Base-by-base conservation (phyloP, 2,329 filamentous ascomycete species). In the Trichoderma koningii region DNA sequence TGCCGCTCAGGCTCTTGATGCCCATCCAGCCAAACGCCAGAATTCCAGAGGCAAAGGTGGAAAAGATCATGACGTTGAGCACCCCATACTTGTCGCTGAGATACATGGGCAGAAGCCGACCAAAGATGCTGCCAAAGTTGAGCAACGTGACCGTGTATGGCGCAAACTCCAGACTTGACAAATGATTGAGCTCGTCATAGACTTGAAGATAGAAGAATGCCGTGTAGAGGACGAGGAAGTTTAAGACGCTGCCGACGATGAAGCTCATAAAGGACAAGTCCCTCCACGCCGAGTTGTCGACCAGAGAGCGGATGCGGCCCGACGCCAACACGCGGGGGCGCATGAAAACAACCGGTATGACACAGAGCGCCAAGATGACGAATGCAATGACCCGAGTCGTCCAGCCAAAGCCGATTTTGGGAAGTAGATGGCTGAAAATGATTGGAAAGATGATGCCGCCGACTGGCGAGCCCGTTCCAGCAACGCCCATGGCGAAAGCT, bases 41-140 rank as follows among this genome's bases (percentile, higher is more conserved):
- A 12, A 60, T 53, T 5, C 55, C 34, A 26, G 55, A 28, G 12
- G 23, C 45, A 38, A 60, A 28, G 12, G 34, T 19, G n/a, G 38
- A 42, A 51, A 70, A 69, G 10, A 71, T 63, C 19, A 76, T 73
- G 42, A 76, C 73, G 61, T 79, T 79, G 42, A 78, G 67, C 3
- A 73, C 70, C 3, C 78, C 78, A 17, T 74, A 71, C 1, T 66
- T 19, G 66, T 79, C 78, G 5, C 74, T 72, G 0, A 79, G 53
- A 12, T 70, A 69, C 63, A 76, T 78, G 3, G 80, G 81, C 1
- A 80, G 67, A 1, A 82, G 71, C 14, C 82, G 78, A 0, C 82
- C 82, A 21, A 81, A 73, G 5, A 81, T 72, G 0, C 79, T 81
- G 0, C 79, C 76, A 3, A 76, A 81, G 69, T 83, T 83, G 55